These are phyloP conservation scores for Boletus rubropictus DNA, from an alignment of 768 basidiomycete species.

Conservation along the genomic window DNA sequence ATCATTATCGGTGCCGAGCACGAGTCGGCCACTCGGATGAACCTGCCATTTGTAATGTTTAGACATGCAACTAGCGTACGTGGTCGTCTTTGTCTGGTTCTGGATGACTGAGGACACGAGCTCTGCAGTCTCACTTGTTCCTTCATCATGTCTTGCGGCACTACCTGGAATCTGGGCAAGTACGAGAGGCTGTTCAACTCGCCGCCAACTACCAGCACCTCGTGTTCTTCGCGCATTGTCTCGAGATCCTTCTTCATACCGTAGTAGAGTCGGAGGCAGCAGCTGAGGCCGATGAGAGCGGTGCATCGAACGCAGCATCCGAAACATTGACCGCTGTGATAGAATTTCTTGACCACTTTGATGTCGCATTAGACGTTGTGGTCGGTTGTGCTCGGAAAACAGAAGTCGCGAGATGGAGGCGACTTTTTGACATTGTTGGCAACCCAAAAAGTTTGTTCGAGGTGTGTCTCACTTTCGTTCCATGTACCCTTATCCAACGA, in stretches of 20 bases:
- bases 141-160: slow-evolving; percentile 85
- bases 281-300: slow-evolving; percentile 27
- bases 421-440: slow-evolving; percentile 85
- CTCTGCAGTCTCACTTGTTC: slow-evolving; percentile 82
- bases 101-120: neutral
- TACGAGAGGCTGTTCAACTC: slow-evolving; percentile 77
- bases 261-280: slow-evolving; percentile 81
- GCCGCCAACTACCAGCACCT: slow-evolving; percentile 83
- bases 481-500: neutral
- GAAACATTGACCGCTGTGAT: slow-evolving; percentile 59
- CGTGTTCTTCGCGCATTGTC: slow-evolving; percentile 87
- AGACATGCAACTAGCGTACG: slow-evolving; percentile 84
- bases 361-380: slow-evolving; percentile 85
- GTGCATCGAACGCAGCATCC: slow-evolving; percentile 17
- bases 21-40: slow-evolving; percentile 69
- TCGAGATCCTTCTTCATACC: slow-evolving; percentile 91
- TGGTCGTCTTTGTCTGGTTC: slow-evolving; percentile 10
- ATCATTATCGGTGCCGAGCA: slow-evolving; percentile 96
- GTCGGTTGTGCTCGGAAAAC: slow-evolving; percentile 96
- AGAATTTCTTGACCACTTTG: slow-evolving; percentile 93
- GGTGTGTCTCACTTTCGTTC: slow-evolving; percentile 37
- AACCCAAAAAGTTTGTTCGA: slow-evolving; percentile 89
- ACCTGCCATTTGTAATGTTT: slow-evolving; percentile 86
- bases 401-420: slow-evolving; percentile 85
- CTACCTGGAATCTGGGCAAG: slow-evolving; percentile 59